Conservation (phyloP, 2,329 filamentous ascomycete genomes). For the Gaeumannomyces sp. region DNA sequence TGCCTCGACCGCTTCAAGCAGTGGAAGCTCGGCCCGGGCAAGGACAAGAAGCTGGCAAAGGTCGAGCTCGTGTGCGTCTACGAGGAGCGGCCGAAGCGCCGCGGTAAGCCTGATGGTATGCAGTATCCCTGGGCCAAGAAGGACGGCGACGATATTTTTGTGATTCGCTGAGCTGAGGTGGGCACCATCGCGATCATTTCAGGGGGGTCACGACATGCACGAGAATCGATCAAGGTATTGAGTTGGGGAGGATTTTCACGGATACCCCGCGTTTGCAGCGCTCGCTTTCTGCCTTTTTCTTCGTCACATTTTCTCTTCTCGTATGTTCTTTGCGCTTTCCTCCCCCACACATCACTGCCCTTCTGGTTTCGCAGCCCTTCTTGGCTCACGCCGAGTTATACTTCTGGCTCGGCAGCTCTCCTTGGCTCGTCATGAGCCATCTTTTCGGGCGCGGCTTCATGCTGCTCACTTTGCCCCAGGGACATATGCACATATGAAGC, state of each 20-base stretch:
- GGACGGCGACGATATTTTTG: not conserved
- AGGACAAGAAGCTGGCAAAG: slow-evolving; percentile 2
- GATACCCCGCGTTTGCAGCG: not conserved
- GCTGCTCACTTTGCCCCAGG: not conserved
- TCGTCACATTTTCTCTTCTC: not conserved
- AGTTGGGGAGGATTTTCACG: not conserved
- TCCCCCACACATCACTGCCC: not conserved
- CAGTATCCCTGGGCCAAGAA: not conserved
- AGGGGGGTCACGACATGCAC: not conserved
- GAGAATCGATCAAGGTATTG: not conserved
- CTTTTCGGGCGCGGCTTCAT: not conserved
- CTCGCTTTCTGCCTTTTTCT: not conserved
- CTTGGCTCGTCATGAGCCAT: not conserved
- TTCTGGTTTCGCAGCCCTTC: not conserved
- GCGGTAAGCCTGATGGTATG: not conserved
- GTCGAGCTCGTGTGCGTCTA: slow-evolving; percentile 7
- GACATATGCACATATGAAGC: not conserved
- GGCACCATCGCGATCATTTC: not conserved
- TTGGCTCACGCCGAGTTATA: not conserved
- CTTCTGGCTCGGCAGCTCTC: not conserved
- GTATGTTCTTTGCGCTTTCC: not conserved
- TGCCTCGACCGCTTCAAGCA: not conserved
- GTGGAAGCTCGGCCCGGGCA: slow-evolving; percentile 3
- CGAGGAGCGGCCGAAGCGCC: not conserved
- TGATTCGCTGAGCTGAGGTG: not conserved